Conservation (phyloP, 192 early-diverging fungal species). For the Helicostylum pulchrum region DNA sequence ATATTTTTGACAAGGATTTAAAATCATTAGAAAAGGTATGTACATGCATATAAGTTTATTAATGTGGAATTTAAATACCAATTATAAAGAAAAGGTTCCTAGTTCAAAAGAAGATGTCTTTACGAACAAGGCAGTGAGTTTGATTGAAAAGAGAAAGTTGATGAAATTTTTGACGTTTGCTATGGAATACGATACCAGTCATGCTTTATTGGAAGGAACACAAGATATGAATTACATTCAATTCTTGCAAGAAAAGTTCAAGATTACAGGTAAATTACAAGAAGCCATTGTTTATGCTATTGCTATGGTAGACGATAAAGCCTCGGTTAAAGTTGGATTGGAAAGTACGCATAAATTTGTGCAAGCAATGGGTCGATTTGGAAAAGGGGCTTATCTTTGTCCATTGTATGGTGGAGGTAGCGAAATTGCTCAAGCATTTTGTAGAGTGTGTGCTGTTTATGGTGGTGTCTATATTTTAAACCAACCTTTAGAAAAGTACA, state of each 20-base stretch:
- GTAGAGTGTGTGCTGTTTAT: slow-evolving; percentile 84
- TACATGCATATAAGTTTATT: no score
- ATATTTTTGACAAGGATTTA: slow-evolving; percentile 43
- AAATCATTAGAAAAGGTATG: slow-evolving; percentile 45
- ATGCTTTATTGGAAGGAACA: slow-evolving; percentile 32
- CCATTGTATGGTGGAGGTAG: slow-evolving; percentile 86
- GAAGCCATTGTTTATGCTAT: slow-evolving; percentile 65
- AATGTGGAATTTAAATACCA: no score
- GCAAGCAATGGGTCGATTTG: slow-evolving; percentile 80
- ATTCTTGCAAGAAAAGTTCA: slow-evolving; percentile 55
- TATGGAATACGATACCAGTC: slow-evolving; percentile 44
- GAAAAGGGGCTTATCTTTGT: slow-evolving; percentile 75
- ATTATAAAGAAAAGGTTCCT: slow-evolving; percentile 77
- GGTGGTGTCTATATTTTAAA: slow-evolving; percentile 87
- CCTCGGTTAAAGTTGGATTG: slow-evolving; percentile 64
- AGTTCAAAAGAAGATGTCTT: slow-evolving; percentile 92
- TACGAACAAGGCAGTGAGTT: slow-evolving; percentile 62
- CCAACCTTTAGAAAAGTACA: slow-evolving; percentile 42
- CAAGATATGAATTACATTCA: slow-evolving; percentile 35
- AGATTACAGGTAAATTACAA: slow-evolving; percentile 58
- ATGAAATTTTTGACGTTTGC: slow-evolving; percentile 84
- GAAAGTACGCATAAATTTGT: slow-evolving; percentile 63
- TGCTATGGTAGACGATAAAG: slow-evolving; percentile 39
- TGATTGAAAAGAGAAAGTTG: slow-evolving; percentile 86
- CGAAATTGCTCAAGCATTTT: slow-evolving; percentile 89